A percentile compares a stretch with the other conserved stretches of the same genome.
Evolutionary conservation across 2,329 filamentous ascomycete genomes (phyloP).

Genomic region (Albifimbria verrucaria): DNA sequence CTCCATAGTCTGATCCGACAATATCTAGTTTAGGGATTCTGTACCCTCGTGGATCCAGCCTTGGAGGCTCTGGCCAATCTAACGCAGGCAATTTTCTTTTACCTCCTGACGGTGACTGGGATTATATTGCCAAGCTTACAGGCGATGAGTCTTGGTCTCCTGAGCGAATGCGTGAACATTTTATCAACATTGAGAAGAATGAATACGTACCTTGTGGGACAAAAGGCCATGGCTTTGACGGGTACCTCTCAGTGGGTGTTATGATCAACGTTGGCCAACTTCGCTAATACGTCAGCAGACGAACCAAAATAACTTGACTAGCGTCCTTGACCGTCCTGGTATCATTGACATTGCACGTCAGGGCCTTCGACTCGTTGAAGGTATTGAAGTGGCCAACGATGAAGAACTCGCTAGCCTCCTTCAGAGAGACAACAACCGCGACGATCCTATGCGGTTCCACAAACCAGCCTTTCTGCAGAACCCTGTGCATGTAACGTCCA

Average conservation of each 20-base stretch:
- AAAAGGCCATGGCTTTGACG: conserved; percentile 37
- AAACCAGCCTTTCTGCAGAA: too few species aligned
- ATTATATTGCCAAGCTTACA: conserved; percentile 34
- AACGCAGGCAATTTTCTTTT: conserved; percentile 17
- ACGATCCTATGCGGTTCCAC: too few species aligned
- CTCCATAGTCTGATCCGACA: not conserved
- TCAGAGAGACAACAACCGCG: conserved; percentile 25
- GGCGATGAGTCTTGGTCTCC: conserved; percentile 39
- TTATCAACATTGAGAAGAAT: conserved; percentile 37
- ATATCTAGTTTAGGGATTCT: conserved; percentile 11
- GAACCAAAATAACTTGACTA: not conserved
- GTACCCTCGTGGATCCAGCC: conserved; percentile 17
- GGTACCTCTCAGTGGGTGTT: conserved; percentile 31
- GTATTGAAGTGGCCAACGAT: conserved; percentile 13
- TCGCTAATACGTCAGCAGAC: not conserved
- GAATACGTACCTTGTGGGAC: conserved; percentile 32
- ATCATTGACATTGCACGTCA: conserved; percentile 8
- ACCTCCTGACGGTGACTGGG: conserved; percentile 16
- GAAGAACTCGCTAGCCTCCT: conserved; percentile 21
- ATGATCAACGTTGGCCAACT: conserved; percentile 1
- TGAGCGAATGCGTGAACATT: conserved; percentile 36
- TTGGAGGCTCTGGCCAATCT: conserved; percentile 14
- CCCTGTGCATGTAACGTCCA: too few species aligned
- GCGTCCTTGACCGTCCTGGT: conserved; percentile 3
- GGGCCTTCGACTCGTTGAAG: conserved; percentile 9